A percentile compares a stretch with the other conserved stretches of the same genome.
These are phyloP conservation scores for Cutaneotrichosporon mucoides DNA, from an alignment of 1,284 basidiomycete genomes.

Conservation along the genomic window DNA sequence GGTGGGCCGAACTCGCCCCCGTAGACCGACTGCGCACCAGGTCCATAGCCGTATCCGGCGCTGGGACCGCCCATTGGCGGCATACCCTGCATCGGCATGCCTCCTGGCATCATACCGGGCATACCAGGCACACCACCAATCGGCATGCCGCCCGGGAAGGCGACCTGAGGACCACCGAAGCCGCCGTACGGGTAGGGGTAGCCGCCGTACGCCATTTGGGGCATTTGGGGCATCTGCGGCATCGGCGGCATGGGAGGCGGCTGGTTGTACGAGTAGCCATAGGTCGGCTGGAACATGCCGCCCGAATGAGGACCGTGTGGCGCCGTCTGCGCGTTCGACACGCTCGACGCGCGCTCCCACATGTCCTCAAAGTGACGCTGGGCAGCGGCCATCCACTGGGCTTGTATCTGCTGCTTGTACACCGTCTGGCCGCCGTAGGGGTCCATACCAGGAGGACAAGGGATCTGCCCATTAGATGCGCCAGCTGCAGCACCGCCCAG, in stretches of 20 bases:
- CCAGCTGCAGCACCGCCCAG: background rate
- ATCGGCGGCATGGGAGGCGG: conserved; percentile 5
- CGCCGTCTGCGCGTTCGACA: conserved; percentile 21
- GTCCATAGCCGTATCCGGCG: conserved; percentile 30
- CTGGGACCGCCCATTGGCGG: background rate
- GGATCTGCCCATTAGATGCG: too few relatives aligned
- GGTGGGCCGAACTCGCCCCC: conserved; percentile 45
- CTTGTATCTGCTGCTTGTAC: conserved; percentile 39
- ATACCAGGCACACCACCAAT: too few relatives aligned
- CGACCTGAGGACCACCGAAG: conserved; percentile 3
- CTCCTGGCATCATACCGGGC: too few relatives aligned
- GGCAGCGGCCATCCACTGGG: conserved; percentile 42
- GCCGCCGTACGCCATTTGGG: conserved; percentile 2
- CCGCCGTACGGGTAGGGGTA: conserved; percentile 6
- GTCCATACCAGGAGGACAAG: conserved; percentile 1
- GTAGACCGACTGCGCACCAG: conserved; percentile 35
- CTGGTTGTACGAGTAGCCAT: conserved; percentile 20
- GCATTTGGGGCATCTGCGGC: background rate
- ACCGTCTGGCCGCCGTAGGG: background rate
- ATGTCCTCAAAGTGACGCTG: conserved; percentile 41
- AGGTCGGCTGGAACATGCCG: conserved; percentile 14
- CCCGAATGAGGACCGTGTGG: background rate
- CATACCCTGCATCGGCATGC: conserved; percentile 3
- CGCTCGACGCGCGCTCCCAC: conserved; percentile 41
- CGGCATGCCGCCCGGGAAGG: conserved; percentile 3